phyloP scores from a whole-genome alignment of 768 basidiomycete genomes.

The Auriscalpium vulgare region DNA sequence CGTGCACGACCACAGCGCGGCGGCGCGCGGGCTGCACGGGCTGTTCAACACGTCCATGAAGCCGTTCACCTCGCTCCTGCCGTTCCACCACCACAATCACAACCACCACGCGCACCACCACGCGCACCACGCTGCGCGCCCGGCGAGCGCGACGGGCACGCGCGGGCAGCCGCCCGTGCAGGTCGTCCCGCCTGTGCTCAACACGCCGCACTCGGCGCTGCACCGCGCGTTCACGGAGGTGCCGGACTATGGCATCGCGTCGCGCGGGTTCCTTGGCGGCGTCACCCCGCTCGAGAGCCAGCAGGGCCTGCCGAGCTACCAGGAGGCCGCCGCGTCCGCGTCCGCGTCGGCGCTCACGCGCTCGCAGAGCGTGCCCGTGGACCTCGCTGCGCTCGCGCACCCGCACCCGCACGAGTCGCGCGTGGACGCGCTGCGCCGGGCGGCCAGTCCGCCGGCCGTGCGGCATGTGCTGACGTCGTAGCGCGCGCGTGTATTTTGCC shows the following conservation, averaged over 20 bases:
- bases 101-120: conserved; percentile 28
- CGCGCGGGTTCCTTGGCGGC: conserved; percentile 81
- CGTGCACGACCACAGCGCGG: conserved; percentile 40
- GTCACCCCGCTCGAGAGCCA: conserved; percentile 77
- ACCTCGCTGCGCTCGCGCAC: conserved; percentile 2
- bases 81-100: conserved; percentile 16
- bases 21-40: conserved; percentile 43
- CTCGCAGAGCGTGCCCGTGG: conserved; percentile 13
- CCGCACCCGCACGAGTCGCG: too few relatives aligned
- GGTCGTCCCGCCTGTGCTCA: neutral
- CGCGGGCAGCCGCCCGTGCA: conserved; percentile 7
- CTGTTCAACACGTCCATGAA: conserved; percentile 58
- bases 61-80: conserved; percentile 40
- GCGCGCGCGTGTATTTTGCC: too few relatives aligned
- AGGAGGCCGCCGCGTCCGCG: conserved; percentile 39
- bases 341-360: conserved; percentile 12
- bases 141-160: conserved; percentile 7
- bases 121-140: neutral
- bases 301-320: conserved; percentile 80
- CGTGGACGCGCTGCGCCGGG: too few relatives aligned
- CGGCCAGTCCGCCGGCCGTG: too few relatives aligned
- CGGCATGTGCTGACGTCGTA: too few relatives aligned
- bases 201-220: conserved; percentile 28
- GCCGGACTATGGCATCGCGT: conserved; percentile 80
- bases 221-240: conserved; percentile 68